These are phyloP conservation scores for Dioscorea alata DNA, from an alignment of 106 monocot species.

Conservation along the genomic window DNA sequence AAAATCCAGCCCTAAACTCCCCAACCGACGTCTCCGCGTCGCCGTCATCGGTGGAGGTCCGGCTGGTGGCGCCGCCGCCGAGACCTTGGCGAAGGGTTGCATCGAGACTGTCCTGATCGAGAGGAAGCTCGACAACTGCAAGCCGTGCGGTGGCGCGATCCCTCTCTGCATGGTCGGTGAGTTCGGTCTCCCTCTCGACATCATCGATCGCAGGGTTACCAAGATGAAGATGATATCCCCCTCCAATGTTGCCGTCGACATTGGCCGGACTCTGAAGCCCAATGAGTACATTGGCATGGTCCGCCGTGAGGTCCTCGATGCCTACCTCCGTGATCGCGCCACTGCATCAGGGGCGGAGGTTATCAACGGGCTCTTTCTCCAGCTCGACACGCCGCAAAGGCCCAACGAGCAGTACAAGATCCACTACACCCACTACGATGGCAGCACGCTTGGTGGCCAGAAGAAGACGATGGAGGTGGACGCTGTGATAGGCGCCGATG, in stretches of 20 bases:
- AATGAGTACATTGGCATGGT: slow-evolving; percentile 99
- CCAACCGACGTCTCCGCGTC: slow-evolving; percentile 62
- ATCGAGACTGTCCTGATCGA: slow-evolving; percentile 87
- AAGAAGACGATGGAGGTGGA: slow-evolving; percentile 49
- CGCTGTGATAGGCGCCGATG: slow-evolving; percentile 79
- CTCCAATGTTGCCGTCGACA: slow-evolving; percentile 88
- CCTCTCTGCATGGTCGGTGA: slow-evolving; percentile 94
- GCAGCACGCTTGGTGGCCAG: slow-evolving; percentile 14
- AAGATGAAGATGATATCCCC: slow-evolving; percentile 99
- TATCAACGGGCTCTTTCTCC: slow-evolving; percentile 65
- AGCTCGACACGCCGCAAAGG: slow-evolving; percentile 30
- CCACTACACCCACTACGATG: slow-evolving; percentile 46
- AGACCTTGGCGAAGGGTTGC: slow-evolving; percentile 89
- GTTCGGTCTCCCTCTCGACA: slow-evolving; percentile 78
- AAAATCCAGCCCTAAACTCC: slow-evolving; percentile 43
- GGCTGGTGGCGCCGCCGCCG: slow-evolving; percentile 75
- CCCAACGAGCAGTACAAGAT: slow-evolving; percentile 28
- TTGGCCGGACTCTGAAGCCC: slow-evolving; percentile 75
- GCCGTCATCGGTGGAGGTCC: slow-evolving; percentile 88
- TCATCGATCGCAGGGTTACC: slow-evolving; percentile 77
- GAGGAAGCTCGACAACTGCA: slow-evolving; percentile 86
- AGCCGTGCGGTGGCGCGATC: slow-evolving; percentile 95
- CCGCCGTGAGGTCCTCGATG: slow-evolving; percentile 88
- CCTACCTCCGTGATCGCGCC: slow-evolving; percentile 62
- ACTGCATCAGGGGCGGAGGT: slow-evolving; percentile 49